Conservation (phyloP, 345 rosid species). For the Hypericum perforatum region DNA sequence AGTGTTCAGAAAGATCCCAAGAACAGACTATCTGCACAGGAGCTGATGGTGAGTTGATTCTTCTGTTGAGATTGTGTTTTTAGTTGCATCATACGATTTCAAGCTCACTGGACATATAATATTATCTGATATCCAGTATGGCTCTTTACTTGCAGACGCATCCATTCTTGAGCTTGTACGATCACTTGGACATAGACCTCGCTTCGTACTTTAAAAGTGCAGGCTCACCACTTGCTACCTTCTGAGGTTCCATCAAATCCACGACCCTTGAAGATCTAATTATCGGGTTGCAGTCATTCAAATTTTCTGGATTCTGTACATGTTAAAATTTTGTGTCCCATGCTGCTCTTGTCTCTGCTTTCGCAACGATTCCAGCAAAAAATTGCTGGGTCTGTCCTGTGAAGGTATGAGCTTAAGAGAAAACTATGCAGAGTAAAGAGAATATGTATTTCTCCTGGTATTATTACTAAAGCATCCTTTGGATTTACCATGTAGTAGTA, state of each 20-base stretch:
- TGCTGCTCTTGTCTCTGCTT: no score
- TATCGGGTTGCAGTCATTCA: not conserved
- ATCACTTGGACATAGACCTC: slow-evolving; percentile 51
- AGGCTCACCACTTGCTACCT: slow-evolving; percentile 88
- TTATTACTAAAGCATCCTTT: no score
- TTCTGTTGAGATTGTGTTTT: not conserved
- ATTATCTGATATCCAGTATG: not conserved
- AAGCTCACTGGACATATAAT: slow-evolving; percentile 3
- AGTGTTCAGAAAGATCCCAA: slow-evolving; percentile 75
- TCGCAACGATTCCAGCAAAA: no score
- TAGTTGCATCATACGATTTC: no score
- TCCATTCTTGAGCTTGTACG: slow-evolving; percentile 65
- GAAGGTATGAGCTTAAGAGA: no score
- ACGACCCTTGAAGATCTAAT: slow-evolving; percentile 32
- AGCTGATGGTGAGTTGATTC: slow-evolving; percentile 48
- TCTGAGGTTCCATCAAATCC: slow-evolving; percentile 15
- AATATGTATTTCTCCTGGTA: no score
- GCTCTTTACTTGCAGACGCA: slow-evolving; percentile 35
- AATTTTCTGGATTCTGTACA: no score
- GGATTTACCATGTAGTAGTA: no score
- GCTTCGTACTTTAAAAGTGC: slow-evolving; percentile 78
- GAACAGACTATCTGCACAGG: slow-evolving; percentile 53
- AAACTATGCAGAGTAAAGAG: no score
- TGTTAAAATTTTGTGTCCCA: no score
- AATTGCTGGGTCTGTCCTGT: no score